A percentile compares a stretch with the other conserved stretches of the same genome.
Evolutionary conservation across 352 stramenopile genomes (phyloP).

Genomic region (Pseudoperonospora humuli): DNA sequence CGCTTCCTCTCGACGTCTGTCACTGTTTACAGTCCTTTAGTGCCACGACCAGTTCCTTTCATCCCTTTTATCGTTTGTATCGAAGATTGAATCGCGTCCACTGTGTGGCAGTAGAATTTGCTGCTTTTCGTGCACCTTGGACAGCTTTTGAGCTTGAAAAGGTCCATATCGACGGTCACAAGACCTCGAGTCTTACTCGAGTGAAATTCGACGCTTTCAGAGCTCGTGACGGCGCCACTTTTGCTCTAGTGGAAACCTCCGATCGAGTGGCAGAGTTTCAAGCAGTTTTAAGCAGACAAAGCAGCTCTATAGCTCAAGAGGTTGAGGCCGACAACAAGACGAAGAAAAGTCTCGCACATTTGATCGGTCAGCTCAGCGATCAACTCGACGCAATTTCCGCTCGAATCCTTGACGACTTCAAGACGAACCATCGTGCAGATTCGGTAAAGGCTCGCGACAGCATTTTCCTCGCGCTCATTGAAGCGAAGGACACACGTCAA

Average conservation of each 20-base stretch:
- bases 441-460: neutral
- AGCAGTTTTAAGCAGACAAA: neutral
- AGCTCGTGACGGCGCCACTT: neutral
- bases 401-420: constrained; percentile 18
- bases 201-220: constrained; percentile 17
- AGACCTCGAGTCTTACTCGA: constrained; percentile 6
- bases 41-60: constrained; percentile 36
- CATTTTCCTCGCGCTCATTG: constrained; percentile 11
- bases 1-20: neutral
- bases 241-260: constrained; percentile 24
- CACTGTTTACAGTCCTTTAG: constrained; percentile 17
- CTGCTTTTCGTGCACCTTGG: constrained; percentile 18
- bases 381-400: constrained; percentile 6
- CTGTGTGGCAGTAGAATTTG: constrained; percentile 13
- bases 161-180: neutral
- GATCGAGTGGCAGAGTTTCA: constrained; percentile 21
- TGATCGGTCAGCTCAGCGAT: constrained; percentile 13
- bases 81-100: constrained; percentile 8
- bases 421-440: constrained; percentile 9
- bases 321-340: constrained; percentile 6
- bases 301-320: neutral
- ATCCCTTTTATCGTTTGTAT: constrained; percentile 47
- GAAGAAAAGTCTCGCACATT: constrained; percentile 20
- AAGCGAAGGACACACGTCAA: neutral
- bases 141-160: constrained; percentile 14